Percentiles rank a stretch among this genome's conserved stretches.
Conservation (phyloP, 495 filamentous ascomycete species). For the Penicillium ochrochloron region DNA sequence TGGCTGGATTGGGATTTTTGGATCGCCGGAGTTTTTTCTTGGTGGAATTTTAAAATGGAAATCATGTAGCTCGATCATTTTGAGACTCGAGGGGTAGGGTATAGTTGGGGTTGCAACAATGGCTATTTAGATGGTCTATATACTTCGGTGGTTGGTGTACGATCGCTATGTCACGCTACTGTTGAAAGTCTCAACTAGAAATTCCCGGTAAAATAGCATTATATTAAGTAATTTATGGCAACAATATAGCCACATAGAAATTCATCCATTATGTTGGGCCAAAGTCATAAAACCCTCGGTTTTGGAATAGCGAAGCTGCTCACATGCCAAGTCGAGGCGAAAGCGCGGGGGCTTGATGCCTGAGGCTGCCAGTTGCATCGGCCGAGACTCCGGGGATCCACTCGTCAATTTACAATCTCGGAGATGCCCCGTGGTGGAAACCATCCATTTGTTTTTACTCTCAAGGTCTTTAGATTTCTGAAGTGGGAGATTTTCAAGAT, state of each 20-base stretch:
- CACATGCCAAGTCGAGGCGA: not conserved
- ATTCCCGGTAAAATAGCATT: not conserved
- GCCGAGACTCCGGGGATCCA: not conserved
- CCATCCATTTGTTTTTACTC: not conserved
- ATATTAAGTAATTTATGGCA: not conserved
- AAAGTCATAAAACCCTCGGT: not conserved
- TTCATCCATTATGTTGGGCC: not conserved
- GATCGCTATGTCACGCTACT: not conserved
- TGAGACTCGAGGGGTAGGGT: not conserved
- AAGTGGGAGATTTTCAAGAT: not conserved
- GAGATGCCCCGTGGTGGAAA: constrained; percentile 1
- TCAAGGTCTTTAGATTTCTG: not conserved
- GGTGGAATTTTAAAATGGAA: not conserved
- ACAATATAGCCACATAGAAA: not conserved
- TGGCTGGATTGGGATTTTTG: not conserved
- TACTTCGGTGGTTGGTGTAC: not conserved
- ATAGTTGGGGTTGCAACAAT: not conserved
- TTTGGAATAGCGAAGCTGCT: not conserved
- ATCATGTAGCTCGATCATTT: not conserved
- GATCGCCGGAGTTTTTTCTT: not conserved
- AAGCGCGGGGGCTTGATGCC: not conserved
- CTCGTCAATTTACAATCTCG: not conserved
- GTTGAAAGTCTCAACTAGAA: not conserved
- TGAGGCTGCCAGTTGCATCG: not conserved
- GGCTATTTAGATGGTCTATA: not conserved